phyloP scores from a whole-genome alignment of 345 rosid species.

The Erucastrum elatum region DNA sequence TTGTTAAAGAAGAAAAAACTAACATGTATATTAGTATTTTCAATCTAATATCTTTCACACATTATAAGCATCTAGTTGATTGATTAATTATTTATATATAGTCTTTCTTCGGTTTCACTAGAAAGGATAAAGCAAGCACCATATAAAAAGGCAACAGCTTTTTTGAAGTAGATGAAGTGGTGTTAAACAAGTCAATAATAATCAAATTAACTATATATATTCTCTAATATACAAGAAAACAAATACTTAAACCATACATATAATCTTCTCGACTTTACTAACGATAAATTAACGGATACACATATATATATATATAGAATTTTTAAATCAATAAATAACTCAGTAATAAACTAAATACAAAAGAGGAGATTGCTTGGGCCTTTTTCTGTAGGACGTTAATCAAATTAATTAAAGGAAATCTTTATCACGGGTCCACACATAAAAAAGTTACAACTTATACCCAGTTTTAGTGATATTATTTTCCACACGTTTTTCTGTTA shows the following conservation, averaged over 20 bases:
- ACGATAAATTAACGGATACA: background rate
- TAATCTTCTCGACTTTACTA: background rate
- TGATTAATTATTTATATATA: background rate
- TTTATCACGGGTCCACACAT: constrained; percentile 30
- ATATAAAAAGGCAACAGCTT: constrained; percentile 22
- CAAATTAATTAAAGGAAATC: constrained; percentile 2
- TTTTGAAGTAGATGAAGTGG: constrained; percentile 20
- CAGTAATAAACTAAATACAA: background rate
- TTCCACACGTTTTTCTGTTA: constrained; percentile 33
- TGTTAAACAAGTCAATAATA: background rate
- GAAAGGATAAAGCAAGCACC: constrained; percentile 34
- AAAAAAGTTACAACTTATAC: constrained; percentile 24
- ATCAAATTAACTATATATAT: background rate
- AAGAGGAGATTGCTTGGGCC: constrained; percentile 13
- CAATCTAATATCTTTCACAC: background rate
- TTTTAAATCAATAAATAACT: background rate
- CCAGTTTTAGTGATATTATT: constrained; percentile 22
- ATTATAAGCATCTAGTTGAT: background rate
- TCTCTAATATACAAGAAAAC: background rate
- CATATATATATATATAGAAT: background rate
- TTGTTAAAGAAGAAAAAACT: background rate
- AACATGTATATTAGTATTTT: background rate
- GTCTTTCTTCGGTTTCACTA: constrained; percentile 30
- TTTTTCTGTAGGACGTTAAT: constrained; percentile 15
- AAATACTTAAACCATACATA: constrained; percentile 8